A percentile compares a stretch with the other conserved stretches of the same genome.
These are phyloP conservation scores for Eucalyptus polybractea DNA, from an alignment of 345 rosid species.

Conservation along the genomic window DNA sequence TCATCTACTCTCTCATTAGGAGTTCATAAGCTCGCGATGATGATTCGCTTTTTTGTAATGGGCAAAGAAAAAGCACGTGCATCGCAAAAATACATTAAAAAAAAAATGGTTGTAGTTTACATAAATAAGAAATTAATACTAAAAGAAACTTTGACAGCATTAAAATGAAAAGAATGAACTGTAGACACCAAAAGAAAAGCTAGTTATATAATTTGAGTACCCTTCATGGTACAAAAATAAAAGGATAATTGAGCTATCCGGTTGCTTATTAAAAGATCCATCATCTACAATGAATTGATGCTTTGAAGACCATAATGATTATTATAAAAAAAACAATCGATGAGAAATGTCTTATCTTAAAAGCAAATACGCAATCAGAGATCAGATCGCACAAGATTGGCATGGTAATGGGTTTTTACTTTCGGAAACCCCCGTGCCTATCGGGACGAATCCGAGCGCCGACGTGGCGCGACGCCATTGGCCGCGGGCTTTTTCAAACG, in stretches of 20 bases:
- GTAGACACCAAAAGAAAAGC: not conserved
- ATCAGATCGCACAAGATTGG: not conserved
- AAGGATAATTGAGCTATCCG: not conserved
- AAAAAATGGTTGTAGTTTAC: not conserved
- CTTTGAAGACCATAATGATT: not conserved
- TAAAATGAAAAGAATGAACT: not conserved
- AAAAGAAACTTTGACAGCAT: not conserved
- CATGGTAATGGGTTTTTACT: not conserved
- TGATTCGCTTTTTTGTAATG: not conserved
- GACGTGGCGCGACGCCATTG: not conserved
- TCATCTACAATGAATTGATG: not conserved
- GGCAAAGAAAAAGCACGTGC: not conserved
- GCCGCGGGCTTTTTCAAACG: not conserved
- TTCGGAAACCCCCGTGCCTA: not conserved
- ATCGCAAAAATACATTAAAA: not conserved
- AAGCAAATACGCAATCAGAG: not conserved
- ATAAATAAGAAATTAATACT: not conserved
- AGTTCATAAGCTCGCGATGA: not conserved
- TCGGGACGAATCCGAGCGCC: not conserved
- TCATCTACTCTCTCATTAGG: not conserved
- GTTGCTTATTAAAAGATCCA: not conserved
- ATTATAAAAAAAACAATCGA: not conserved
- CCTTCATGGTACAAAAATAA: not conserved
- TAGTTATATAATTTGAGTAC: not conserved
- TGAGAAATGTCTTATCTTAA: not conserved